These are phyloP conservation scores for Cladosporium sp. DNA, from an alignment of 2,329 filamentous ascomycete genomes.

Conservation along the genomic window DNA sequence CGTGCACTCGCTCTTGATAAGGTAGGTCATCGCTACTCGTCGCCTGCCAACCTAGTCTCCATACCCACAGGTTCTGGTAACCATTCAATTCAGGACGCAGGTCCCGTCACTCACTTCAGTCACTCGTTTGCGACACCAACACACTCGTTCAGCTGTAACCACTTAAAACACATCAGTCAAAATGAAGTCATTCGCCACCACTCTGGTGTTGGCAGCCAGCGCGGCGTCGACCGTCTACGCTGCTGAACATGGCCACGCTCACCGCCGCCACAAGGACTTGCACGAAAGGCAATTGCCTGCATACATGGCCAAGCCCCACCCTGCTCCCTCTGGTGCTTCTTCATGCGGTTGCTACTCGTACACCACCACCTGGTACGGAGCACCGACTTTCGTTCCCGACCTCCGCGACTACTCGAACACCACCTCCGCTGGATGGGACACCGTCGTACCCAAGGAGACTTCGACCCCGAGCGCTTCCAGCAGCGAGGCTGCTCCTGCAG, in stretches of 20 bases:
- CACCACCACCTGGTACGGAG: conserved; percentile 69
- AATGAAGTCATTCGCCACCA: conserved; percentile 20
- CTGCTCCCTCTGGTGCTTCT: conserved; percentile 18
- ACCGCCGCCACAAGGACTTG: conserved; percentile 21
- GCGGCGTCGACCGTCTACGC: conserved; percentile 18
- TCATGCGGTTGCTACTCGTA: conserved; percentile 71
- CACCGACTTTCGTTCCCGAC: conserved; percentile 48
- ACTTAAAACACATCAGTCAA: conserved; percentile 4
- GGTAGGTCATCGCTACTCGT: conserved; percentile 7
- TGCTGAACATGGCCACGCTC: conserved; percentile 14
- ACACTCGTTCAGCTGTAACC: conserved; percentile 22
- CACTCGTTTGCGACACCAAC: conserved; percentile 4
- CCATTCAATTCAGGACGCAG: conserved; percentile 17
- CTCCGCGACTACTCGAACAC: conserved; percentile 17
- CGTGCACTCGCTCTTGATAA: conserved; percentile 11
- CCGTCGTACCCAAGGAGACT: conserved; percentile 19
- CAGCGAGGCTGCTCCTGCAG: background rate
- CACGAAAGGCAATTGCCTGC: conserved; percentile 19
- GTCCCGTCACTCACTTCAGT: conserved; percentile 6
- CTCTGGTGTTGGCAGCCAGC: conserved; percentile 19
- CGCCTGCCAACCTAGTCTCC: background rate
- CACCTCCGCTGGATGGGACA: conserved; percentile 15
- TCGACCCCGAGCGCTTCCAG: conserved; percentile 15
- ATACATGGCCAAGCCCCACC: conserved; percentile 9
- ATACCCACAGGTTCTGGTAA: conserved; percentile 16